phyloP scores from a whole-genome alignment of 108 stramenopile genomes.

The Parmales sp. region DNA sequence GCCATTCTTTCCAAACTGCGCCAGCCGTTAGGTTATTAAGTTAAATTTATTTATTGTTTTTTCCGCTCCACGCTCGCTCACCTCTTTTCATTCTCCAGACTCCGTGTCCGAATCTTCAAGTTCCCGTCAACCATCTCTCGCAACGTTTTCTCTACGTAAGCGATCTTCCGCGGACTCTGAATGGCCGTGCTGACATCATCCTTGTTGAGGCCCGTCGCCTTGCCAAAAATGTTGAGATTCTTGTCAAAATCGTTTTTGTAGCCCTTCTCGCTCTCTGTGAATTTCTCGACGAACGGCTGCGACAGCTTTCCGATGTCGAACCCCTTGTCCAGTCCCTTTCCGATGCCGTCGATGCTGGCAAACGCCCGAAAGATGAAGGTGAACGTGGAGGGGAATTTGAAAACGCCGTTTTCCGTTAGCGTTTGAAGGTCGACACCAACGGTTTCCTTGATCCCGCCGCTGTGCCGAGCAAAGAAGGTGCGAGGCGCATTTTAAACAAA shows the following conservation, averaged over 20 bases:
- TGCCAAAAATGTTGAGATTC: slow-evolving; percentile 54
- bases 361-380: slow-evolving; percentile 94
- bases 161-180: slow-evolving; percentile 67
- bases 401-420: slow-evolving; percentile 68
- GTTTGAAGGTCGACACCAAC: slow-evolving; percentile 56
- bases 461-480: no score
- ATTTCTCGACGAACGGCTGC: slow-evolving; percentile 85
- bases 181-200: slow-evolving; percentile 62
- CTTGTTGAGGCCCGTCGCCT: slow-evolving; percentile 70
- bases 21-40: neutral
- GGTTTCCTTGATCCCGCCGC: slow-evolving; percentile 69
- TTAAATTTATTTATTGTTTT: neutral
- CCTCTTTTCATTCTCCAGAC: slow-evolving; percentile 78
- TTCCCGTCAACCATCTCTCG: slow-evolving; percentile 70
- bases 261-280: slow-evolving; percentile 61
- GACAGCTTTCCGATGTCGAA: slow-evolving; percentile 86
- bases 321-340: slow-evolving; percentile 74
- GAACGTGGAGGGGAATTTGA: slow-evolving; percentile 90
- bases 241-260: slow-evolving; percentile 47
- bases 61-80: neutral
- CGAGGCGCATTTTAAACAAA: no score
- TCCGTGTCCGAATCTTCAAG: slow-evolving; percentile 82
- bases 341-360: slow-evolving; percentile 93
- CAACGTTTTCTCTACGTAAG: slow-evolving; percentile 81
- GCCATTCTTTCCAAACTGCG: slow-evolving; percentile 63